Conservation (phyloP, 2,329 filamentous ascomycete genomes). For the Pseudocercospora eumusae region DNA sequence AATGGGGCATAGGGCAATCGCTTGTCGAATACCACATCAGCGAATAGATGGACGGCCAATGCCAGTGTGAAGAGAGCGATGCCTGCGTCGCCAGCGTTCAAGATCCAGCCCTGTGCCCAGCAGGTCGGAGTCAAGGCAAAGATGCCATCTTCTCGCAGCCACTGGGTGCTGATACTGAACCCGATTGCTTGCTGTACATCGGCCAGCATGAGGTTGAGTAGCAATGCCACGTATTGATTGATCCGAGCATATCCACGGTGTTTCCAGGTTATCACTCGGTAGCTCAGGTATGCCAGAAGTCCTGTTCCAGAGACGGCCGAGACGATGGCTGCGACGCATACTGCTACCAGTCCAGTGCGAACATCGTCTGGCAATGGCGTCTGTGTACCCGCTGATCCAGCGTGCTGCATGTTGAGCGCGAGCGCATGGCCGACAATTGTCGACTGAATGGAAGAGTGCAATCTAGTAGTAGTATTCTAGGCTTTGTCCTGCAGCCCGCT, state of each 20-base stretch:
- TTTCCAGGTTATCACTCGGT: constrained; percentile 33
- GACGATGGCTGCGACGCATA: constrained; percentile 29
- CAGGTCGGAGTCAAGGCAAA: constrained; percentile 57
- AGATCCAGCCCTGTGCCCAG: constrained; percentile 65
- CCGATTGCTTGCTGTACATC: constrained; percentile 66
- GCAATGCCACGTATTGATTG: constrained; percentile 68
- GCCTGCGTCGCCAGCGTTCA: constrained; percentile 65
- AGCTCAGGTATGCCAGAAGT: constrained; percentile 33
- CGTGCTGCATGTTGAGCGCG: not conserved
- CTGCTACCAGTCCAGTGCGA: constrained; percentile 29
- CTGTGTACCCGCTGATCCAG: constrained; percentile 7
- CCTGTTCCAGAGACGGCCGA: constrained; percentile 30
- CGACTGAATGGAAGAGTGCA: not conserved
- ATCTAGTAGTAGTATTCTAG: not conserved
- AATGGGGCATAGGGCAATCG: constrained; percentile 55
- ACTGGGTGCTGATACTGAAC: constrained; percentile 62
- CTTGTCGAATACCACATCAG: constrained; percentile 59
- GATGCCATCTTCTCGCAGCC: constrained; percentile 59
- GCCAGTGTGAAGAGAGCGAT: constrained; percentile 66
- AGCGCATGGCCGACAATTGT: not conserved
- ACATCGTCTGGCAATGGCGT: constrained; percentile 26
- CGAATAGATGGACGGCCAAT: constrained; percentile 67
- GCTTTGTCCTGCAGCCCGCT: not conserved
- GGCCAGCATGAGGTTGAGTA: constrained; percentile 67
- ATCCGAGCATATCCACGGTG: constrained; percentile 23